Evolutionary conservation across 208 protist species (phyloP), one percentile per base, ranked within the genome.

Genomic region (Tritrichomonas foetus): DNA sequence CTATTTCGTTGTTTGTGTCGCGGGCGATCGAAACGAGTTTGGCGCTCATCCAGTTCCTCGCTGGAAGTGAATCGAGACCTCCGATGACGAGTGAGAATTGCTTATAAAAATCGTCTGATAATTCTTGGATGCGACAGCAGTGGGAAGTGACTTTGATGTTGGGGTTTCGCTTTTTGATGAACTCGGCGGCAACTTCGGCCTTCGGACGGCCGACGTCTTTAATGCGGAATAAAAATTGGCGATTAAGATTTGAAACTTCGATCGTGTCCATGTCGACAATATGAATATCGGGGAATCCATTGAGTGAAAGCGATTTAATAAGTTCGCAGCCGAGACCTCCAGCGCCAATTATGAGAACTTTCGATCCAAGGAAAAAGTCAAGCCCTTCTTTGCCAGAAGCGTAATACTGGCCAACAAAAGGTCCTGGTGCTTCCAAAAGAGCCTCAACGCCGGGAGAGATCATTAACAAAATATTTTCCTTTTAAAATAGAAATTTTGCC

Each of bases 261-360:
- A 98, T 98, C 0, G 97, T 98, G 94, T 98, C 97, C 95, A 98
- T 97, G 95, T 99, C 98, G 61, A 99, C 98, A 0, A 98, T 97
- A 61, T 98, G 94, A 33, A 98, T 93, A 66, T 93, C 5, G n/a
- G 33, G 20, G 78, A 98, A 98, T 20, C 97, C 97, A 44, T 74
- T 95, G 39, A 98, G 82, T 9, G 97, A 96, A 16, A 98, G 94
- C 94, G 97, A 96, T 95, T 99, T 98, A 30, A 98, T 95, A 16
- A 98, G 93, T 93, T 98, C 98, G 94, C 97, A 98, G 44, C 98
- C 98, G 47, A 98, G 95, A 44, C 98, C 98, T 93, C 98, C 98
- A 14, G 97, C 97, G 47, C 97, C 97, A 57, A 98, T 95, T 8
- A 98, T 96, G 0, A 98, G 94, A 30, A 98, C 82, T 47, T 75